Evolutionary conservation across 1,284 basidiomycete species (phyloP), one percentile per base, ranked within the genome.

Genomic region (Austroboletus niveus): DNA sequence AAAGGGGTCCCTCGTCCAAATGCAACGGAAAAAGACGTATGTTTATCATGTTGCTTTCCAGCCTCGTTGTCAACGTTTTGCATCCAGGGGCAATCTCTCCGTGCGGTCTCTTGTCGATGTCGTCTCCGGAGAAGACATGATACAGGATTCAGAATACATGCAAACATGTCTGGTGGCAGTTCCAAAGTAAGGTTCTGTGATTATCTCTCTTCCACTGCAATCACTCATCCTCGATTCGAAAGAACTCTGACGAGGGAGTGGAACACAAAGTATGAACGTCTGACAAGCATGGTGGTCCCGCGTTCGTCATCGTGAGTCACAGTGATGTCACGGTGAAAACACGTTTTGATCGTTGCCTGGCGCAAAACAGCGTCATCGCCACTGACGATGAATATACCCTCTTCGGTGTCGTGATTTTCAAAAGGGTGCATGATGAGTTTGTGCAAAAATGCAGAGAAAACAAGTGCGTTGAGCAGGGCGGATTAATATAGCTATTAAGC

Each of bases 91-190:
- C 4, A 98, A 98, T 68, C 82, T 99, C 29, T 94, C 94, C 34
- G 87, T 94, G 40, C 81, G 89, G 48, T 92, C 92, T 8, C 76
- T 99, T 24, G 84, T 83, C 15, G 95, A 97, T 50, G 76, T 99
- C 15, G 91, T 99, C 17, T 82, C 84, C 45, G 84, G 85, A 58
- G 86, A 91, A 15, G 83, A 98, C 66, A 84, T 94, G 67, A 78
- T 98, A 46, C 78, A 82, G 51, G 84, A 92, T 52, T 97, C 93
- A 6, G 97, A 99, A 69, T 98, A 94, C 68, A 75, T 99, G 58
- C 92, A 98, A 68, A 97, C 96, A 0, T 72, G 97, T 31, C 73
- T 99, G 12, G 92, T 99, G 6, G 96, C 95, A 14, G 94, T 99
- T 20, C 94, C 96, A 49, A 96, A 87, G 95, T 96, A 24, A 62